A percentile compares a stretch with the other conserved stretches of the same genome.
Evolutionary conservation across 805 yeast species (phyloP).

Genomic region (Saccharomycopsis oosterbeekiorum): DNA sequence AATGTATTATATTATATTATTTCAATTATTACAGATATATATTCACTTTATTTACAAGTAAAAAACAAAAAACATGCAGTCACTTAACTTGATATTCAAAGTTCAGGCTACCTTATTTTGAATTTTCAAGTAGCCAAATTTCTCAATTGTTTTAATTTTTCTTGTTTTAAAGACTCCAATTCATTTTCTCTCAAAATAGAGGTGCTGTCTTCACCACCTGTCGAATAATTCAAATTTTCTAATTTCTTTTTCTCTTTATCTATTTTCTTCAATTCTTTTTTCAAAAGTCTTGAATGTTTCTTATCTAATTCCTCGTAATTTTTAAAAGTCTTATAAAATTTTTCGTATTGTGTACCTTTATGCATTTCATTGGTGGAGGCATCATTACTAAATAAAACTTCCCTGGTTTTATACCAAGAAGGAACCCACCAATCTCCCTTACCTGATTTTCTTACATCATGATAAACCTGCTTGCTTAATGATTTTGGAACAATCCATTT

Average conservation of each 20-base stretch:
- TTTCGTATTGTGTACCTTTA: conserved; percentile 10
- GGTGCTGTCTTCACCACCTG: neutral
- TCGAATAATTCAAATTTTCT: neutral
- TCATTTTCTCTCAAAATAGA: neutral
- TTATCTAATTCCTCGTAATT: conserved; percentile 25
- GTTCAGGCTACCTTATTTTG: neutral
- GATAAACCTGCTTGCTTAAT: conserved; percentile 61
- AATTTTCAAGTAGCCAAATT: neutral
- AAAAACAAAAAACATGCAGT: neutral
- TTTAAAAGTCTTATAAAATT: conserved; percentile 25
- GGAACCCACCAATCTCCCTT: conserved; percentile 85
- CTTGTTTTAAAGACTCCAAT: neutral
- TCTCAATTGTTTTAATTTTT: neutral
- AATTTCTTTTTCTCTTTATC: conserved; percentile 6
- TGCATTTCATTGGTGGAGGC: conserved; percentile 23
- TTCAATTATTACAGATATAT: neutral
- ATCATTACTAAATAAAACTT: conserved; percentile 25
- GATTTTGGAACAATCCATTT: conserved; percentile 83
- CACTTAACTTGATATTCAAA: too few relatives aligned
- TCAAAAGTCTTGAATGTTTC: conserved; percentile 14
- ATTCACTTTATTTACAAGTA: neutral
- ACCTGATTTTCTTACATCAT: conserved; percentile 81
- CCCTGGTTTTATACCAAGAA: conserved; percentile 43
- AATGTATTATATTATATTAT: neutral
- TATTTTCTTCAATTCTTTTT: conserved; percentile 15